Evolutionary conservation across 495 filamentous ascomycete species (phyloP), one percentile per base, ranked within the genome.

Genomic region (Alectoria sarmentosa): DNA sequence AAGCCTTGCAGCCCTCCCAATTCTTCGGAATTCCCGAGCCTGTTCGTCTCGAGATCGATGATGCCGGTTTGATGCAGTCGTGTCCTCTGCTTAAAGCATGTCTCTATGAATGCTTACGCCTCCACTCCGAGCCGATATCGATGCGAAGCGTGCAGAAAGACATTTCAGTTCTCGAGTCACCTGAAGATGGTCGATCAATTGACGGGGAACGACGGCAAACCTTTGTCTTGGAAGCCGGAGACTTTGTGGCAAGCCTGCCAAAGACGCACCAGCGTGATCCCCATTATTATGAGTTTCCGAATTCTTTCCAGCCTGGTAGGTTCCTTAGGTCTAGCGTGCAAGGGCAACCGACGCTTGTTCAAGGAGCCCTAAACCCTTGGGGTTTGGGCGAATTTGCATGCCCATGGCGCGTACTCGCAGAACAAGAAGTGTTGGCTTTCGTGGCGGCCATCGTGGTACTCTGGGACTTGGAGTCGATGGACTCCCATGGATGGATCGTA

Each of bases 11-110:
- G 49, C 78, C 74, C 36, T 75, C 68, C 36, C 76, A 77, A 41
- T 76, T 81, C 39, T 81, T 84, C 21, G 80, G 78, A 0, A 80
- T 87, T 26, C 79, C 83, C 0, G 83, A 83, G 65, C 74, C 83
- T 5, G 79, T 83, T 9, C 74, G 72, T 19, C 65, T 87, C 23
- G 73, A 73, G 1, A 73, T 87, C 39, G 75, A 82, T 49, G 62
- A 78, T 2, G 73, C 78, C 23, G 76, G 72, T 1, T 70, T 87
- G 0, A 71, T 75, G 21, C 70, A 68, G 13, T 74, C 73, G 7
- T 86, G 84, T 64, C 79, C 78, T 4, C 66, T 85, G 9, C 68
- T 87, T 11, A 82, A 79, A 64, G 75, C 80, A 54, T 81, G 76
- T 62, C 82, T 82, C 65, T 78, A 81, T 59, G 84, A 87, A 72